Base-by-base conservation (phyloP, 371 early-diverging fungal species). In the Syncephalastrum monosporum region DNA sequence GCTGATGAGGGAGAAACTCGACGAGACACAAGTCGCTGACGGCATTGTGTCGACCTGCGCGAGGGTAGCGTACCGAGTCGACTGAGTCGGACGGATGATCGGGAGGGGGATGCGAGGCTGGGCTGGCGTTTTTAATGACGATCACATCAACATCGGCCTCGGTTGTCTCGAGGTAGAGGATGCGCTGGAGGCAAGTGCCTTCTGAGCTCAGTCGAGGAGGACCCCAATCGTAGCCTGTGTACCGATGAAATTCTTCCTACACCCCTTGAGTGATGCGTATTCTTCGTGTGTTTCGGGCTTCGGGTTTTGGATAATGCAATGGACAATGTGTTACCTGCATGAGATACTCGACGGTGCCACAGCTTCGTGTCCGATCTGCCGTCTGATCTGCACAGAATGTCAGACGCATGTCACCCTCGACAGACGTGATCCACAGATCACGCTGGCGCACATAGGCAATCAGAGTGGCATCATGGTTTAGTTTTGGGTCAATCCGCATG, bases 171-270 rank as follows among this genome's bases (percentile, higher is more conserved):
- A 87, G 47, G 46, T 86, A 88, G 33, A 89, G 52, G 23, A 90
- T 87, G 12, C 74, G 71, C 47, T 83, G 77, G 14, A 45, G 50
- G 25, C 48, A 42, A 12, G 56, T 44, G 46, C 19, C 15, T 19
- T 5, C 45, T 33, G 47, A 29, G 42, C 46, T 43, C 10, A 16
- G 43, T 13, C 45, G 5, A 5, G 60, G 16, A 5, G 85, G 82
- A 12, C 71, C 74, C 88, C 89, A 88, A 61, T 82, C 81, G 64
- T 83, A 91, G 21, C 86, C 86, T 15, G 88, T 84, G 38, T 73
- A 84, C 52, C 91, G 68, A 57, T 84, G 82, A 59, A 91, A 89
- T 64, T 91, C 91, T 61, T 91, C 91, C 75, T 80, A 60, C 56
- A 42, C 25, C 47, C 54, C n/a, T 15, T 24, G 17, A n/a, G 23